phyloP scores from a whole-genome alignment of 768 basidiomycete genomes.

The Amylocystis lapponica region DNA sequence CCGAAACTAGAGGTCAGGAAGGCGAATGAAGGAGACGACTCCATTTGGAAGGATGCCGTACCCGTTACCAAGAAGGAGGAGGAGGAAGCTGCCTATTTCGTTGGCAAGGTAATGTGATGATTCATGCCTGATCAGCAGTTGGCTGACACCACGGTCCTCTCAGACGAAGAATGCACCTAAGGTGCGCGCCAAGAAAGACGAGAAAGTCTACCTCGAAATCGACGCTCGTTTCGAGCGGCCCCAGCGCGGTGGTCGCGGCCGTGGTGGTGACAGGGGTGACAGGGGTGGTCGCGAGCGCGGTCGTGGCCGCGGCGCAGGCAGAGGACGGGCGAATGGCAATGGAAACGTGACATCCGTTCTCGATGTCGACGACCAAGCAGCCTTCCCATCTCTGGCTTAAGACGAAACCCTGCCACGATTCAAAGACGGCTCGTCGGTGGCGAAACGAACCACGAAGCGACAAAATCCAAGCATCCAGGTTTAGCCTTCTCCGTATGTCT shows the following conservation, averaged over 20 bases:
- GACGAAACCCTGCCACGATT: too few relatives aligned
- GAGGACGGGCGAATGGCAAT: constrained; percentile 39
- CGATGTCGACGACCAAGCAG: constrained; percentile 76
- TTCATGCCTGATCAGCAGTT: background rate
- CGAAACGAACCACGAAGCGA: too few relatives aligned
- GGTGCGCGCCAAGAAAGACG: constrained; percentile 72
- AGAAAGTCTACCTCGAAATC: constrained; percentile 90
- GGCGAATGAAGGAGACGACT: constrained; percentile 77
- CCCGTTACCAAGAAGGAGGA: constrained; percentile 58
- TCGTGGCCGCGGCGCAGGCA: constrained; percentile 36
- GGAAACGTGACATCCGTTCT: constrained; percentile 36
- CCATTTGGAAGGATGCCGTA: constrained; percentile 67
- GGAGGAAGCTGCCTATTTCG: constrained; percentile 71
- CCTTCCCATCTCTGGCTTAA: constrained; percentile 84
- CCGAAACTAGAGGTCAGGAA: constrained; percentile 76
- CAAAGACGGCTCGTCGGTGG: too few relatives aligned
- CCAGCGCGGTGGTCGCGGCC: constrained; percentile 52
- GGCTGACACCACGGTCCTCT: background rate
- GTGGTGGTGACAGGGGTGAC: constrained; percentile 38
- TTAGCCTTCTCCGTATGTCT: too few relatives aligned
- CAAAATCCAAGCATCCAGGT: too few relatives aligned
- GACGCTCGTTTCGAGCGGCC: constrained; percentile 87
- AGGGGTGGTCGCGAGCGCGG: constrained; percentile 38
- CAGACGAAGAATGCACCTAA: constrained; percentile 67
- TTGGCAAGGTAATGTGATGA: constrained; percentile 74